A percentile compares a stretch with the other conserved stretches of the same genome.
Conservation (phyloP, 2,329 filamentous ascomycete genomes). For the Gliomastix tumulicola region DNA sequence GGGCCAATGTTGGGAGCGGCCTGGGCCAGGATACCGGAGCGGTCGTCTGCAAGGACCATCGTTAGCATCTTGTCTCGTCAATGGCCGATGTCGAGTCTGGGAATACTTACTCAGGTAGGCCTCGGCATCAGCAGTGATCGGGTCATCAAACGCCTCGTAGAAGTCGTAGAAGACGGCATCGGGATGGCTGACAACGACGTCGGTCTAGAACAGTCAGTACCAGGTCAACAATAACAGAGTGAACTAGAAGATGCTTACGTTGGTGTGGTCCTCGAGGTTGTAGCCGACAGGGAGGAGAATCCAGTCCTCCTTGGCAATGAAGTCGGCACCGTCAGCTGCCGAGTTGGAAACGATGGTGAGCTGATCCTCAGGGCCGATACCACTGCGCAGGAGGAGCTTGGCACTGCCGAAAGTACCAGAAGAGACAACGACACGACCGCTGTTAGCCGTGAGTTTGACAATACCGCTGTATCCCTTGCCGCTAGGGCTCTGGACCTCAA, state of each 20-base stretch:
- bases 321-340: conserved; percentile 36
- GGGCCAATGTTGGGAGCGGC: conserved; percentile 60
- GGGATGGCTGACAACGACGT: conserved; percentile 35
- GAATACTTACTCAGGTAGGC: conserved; percentile 31
- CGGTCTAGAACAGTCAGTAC: conserved; percentile 27
- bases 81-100: too few relatives aligned
- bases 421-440: conserved; percentile 61
- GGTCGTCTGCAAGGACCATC: conserved; percentile 23
- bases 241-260: conserved; percentile 21
- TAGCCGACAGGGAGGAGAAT: conserved; percentile 52
- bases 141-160: conserved; percentile 49
- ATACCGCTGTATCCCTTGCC: conserved; percentile 48
- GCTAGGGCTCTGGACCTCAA: conserved; percentile 55
- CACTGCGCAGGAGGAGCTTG: conserved; percentile 60
- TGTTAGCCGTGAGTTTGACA: conserved; percentile 50
- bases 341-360: conserved; percentile 43
- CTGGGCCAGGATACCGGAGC: conserved; percentile 55
- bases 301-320: conserved; percentile 45
- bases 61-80: too few relatives aligned
- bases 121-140: conserved; percentile 31
- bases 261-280: conserved; percentile 50
- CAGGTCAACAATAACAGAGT: neutral
- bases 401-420: conserved; percentile 64
- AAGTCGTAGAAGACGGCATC: conserved; percentile 56
- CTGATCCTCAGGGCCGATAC: conserved; percentile 59